These are phyloP conservation scores for Hypoxylon sp. DNA, from an alignment of 2,329 filamentous ascomycete genomes.

Conservation along the genomic window DNA sequence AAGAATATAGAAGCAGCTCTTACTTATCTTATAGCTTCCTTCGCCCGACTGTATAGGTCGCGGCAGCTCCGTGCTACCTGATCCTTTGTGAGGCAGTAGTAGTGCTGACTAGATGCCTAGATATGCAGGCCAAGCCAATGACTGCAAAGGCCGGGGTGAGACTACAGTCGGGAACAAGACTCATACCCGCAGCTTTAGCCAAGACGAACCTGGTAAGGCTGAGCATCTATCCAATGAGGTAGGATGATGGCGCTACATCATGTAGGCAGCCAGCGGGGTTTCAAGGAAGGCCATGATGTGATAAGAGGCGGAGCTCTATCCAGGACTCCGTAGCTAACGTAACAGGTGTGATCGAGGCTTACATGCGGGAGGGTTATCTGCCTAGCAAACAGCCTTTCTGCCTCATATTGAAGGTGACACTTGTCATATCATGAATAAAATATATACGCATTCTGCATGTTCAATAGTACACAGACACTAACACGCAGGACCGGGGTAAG, in stretches of 20 bases:
- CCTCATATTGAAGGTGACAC: slow-evolving; percentile 6
- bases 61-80: slow-evolving; percentile 10
- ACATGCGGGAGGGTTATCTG: slow-evolving; percentile 4
- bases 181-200: slow-evolving; percentile 6
- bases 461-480: not conserved
- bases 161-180: not conserved
- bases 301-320: slow-evolving; percentile 8
- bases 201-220: slow-evolving; percentile 19
- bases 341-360: slow-evolving; percentile 6
- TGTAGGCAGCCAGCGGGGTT: slow-evolving; percentile 31
- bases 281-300: slow-evolving; percentile 5
- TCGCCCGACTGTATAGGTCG: slow-evolving; percentile 12
- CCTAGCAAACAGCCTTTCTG: slow-evolving; percentile 10
- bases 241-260: not conserved
- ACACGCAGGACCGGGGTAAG: too few species aligned
- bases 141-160: not conserved
- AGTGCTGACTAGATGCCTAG: slow-evolving; percentile 31
- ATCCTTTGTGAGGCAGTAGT: slow-evolving; percentile 5
- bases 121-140: slow-evolving; percentile 6
- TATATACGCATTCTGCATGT: not conserved
- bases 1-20: not conserved
- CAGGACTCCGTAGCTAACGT: slow-evolving; percentile 3
- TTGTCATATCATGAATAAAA: not conserved
- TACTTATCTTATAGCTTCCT: slow-evolving; percentile 5
- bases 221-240: slow-evolving; percentile 14